Evolutionary conservation across 495 filamentous ascomycete species (phyloP).

Genomic region (Antarctomyces pellizariae): DNA sequence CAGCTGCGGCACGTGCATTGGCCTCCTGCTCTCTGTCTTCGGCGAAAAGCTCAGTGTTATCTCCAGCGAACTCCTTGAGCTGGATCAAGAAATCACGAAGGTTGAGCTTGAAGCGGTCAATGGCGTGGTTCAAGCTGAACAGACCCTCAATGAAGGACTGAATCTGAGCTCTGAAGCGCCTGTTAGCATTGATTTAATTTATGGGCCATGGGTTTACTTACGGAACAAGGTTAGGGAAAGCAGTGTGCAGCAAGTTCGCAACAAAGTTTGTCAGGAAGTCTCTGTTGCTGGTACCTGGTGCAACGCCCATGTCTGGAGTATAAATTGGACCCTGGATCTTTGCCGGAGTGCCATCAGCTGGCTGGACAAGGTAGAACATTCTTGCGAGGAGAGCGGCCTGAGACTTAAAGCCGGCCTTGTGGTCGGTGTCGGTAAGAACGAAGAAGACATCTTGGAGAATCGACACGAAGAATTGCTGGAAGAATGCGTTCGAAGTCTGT

Average conservation of each 20-base stretch:
- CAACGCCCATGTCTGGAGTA: constrained; percentile 47
- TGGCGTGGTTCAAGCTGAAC: constrained; percentile 57
- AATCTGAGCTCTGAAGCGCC: constrained; percentile 46
- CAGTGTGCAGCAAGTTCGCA: constrained; percentile 60
- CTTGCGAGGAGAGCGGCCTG: constrained; percentile 81
- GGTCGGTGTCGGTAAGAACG: constrained; percentile 88
- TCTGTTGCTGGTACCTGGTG: constrained; percentile 58
- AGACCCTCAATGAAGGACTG: constrained; percentile 67
- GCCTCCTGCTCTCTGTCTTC: constrained; percentile 79
- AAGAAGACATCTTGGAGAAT: constrained; percentile 98
- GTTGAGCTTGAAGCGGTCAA: constrained; percentile 77
- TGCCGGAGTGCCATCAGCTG: constrained; percentile 32
- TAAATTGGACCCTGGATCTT: constrained; percentile 89
- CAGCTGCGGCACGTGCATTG: constrained; percentile 52
- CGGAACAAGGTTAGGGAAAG: constrained; percentile 83
- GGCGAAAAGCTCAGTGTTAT: constrained; percentile 82
- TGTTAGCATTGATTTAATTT: constrained; percentile 15
- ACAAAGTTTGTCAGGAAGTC: constrained; percentile 80
- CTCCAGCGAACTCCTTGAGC: constrained; percentile 82
- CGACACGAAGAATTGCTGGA: constrained; percentile 83
- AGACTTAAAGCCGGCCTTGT: constrained; percentile 97
- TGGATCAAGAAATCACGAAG: constrained; percentile 94
- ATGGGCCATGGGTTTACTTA: constrained; percentile 24
- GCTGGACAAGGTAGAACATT: constrained; percentile 82
- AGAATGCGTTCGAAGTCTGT: constrained; percentile 76